These are phyloP conservation scores for Fraxinus angustifolia DNA, from an alignment of 305 asterid genomes.

Conservation along the genomic window DNA sequence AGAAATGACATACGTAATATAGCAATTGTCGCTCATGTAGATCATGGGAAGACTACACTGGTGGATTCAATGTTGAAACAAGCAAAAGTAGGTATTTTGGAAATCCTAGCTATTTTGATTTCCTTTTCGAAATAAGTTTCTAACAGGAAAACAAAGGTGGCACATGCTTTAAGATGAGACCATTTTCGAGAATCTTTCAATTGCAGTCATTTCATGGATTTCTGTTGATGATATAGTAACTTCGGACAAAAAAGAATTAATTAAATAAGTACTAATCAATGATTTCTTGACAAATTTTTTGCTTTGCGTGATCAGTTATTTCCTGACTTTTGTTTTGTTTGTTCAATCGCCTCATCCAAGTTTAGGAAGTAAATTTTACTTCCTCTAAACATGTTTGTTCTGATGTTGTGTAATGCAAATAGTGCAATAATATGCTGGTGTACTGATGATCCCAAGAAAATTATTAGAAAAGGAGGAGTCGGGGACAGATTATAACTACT, in stretches of 20 bases:
- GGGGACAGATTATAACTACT: background rate
- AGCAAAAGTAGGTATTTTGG: constrained; percentile 63
- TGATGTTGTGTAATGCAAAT: background rate
- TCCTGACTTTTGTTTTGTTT: background rate
- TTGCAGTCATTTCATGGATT: background rate
- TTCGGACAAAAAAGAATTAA: background rate
- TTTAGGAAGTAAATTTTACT: background rate
- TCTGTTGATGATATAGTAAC: background rate
- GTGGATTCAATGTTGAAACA: constrained; percentile 96
- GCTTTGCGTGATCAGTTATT: background rate
- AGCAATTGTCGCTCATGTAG: constrained; percentile 97
- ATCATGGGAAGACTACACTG: constrained; percentile 96
- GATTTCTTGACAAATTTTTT: background rate
- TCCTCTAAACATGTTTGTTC: background rate
- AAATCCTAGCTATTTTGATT: constrained; percentile 12
- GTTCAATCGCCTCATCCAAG: background rate
- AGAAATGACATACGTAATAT: constrained; percentile 80
- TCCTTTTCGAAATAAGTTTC: constrained; percentile 4
- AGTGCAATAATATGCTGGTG: background rate
- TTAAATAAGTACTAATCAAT: background rate
- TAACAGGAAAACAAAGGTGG: background rate
- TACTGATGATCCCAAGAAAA: background rate
- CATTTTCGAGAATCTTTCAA: background rate
- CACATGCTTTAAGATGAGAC: background rate
- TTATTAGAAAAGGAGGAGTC: background rate